Evolutionary conservation across 2,329 filamentous ascomycete species (phyloP), one percentile per base, ranked within the genome.

Genomic region (Cyclaneusma minus): DNA sequence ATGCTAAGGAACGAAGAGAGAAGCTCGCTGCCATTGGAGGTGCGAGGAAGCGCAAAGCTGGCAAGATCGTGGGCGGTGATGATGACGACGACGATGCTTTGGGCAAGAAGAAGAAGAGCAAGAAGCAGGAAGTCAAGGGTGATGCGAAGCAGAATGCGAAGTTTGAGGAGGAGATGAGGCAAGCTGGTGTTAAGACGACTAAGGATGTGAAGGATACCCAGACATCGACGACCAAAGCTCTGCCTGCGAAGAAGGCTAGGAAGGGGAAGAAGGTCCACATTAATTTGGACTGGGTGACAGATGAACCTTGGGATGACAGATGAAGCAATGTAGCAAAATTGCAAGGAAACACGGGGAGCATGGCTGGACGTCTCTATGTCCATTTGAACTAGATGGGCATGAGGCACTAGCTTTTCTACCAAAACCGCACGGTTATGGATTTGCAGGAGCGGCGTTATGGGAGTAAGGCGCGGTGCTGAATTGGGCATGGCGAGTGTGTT

Each of bases 261-360:
- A 50, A 49, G 22, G 44, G 30, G 3, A 48, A 71, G 45, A 75
- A 74, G 52, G 66, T 77, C 32, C 76, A 76, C n/a, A n/a, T n/a
- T n/a, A n/a, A n/a, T n/a, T n/a, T n/a, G n/a, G n/a, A n/a, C n/a
- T n/a, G n/a, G n/a, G n/a, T n/a, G n/a, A n/a, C n/a, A n/a, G n/a
- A n/a, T n/a, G n/a, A n/a, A n/a, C n/a, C n/a, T n/a, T n/a, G n/a
- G n/a, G n/a, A n/a, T n/a, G n/a, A n/a, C n/a, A n/a, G n/a, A n/a
- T n/a, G n/a, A n/a, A n/a, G n/a, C n/a, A n/a, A n/a, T n/a, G n/a
- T n/a, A n/a, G n/a, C n/a, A n/a, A n/a, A n/a, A n/a, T n/a, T n/a
- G n/a, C n/a, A n/a, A n/a, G n/a, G n/a, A n/a, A n/a, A n/a, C n/a
- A n/a, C n/a, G n/a, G n/a, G n/a, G n/a, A n/a, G n/a, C n/a, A n/a